Evolutionary conservation across 495 filamentous ascomycete species (phyloP).

Genomic region (Penicillium soppii): DNA sequence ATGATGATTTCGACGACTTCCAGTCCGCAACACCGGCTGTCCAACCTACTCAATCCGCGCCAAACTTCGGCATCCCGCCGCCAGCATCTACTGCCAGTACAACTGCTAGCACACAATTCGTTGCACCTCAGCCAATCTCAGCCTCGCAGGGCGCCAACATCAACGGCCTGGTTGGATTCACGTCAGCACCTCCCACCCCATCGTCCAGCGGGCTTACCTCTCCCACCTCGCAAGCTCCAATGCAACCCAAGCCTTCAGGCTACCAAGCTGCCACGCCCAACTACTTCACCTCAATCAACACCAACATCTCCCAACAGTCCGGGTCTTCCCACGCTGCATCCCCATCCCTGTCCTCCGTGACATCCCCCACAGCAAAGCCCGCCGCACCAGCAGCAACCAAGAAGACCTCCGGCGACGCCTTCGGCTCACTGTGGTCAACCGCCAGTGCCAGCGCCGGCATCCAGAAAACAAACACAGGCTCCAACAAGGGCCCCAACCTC

Average conservation of each 20-base stretch:
- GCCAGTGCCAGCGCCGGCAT: conserved; percentile 73
- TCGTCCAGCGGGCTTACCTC: conserved; percentile 46
- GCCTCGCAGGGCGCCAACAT: conserved; percentile 77
- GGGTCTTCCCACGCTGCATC: conserved; percentile 29
- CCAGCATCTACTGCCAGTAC: conserved; percentile 65
- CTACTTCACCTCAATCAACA: conserved; percentile 84
- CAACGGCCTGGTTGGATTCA: conserved; percentile 74
- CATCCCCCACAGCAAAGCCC: conserved; percentile 38
- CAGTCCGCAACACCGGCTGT: conserved; percentile 76
- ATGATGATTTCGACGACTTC: conserved; percentile 99
- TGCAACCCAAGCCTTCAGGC: conserved; percentile 55
- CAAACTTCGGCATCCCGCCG: conserved; percentile 45
- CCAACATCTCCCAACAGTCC: conserved; percentile 24
- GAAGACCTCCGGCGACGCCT: conserved; percentile 72
- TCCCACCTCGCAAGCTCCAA: conserved; percentile 49
- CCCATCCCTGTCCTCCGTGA: conserved; percentile 38
- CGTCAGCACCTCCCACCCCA: conserved; percentile 73
- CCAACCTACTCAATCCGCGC: conserved; percentile 34
- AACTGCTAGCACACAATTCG: conserved; percentile 67
- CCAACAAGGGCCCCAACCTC: conserved; percentile 70
- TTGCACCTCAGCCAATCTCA: conserved; percentile 78
- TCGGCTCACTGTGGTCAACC: conserved; percentile 80
- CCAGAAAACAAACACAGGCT: conserved; percentile 67
- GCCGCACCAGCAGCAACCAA: conserved; percentile 51
- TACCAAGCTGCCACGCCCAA: conserved; percentile 83